phyloP scores from a whole-genome alignment of 2,329 filamentous ascomycete species.

The Zasmidium citrigriseum region DNA sequence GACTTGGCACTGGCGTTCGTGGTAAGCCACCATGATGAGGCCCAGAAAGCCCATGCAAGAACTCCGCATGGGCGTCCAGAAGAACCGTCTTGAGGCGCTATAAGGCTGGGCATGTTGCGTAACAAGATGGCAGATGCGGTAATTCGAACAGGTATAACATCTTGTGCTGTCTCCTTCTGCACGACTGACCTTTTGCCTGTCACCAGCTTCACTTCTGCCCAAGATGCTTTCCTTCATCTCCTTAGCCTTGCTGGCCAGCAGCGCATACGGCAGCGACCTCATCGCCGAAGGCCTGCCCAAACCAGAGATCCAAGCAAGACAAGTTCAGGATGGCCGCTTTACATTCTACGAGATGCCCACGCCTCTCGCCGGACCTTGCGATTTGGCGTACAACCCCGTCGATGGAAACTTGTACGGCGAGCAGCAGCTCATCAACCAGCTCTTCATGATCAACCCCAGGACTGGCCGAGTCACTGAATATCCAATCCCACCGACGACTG shows the following conservation, averaged over 20 bases:
- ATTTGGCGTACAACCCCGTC: slow-evolving; percentile 16
- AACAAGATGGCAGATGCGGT: background rate
- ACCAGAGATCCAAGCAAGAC: background rate
- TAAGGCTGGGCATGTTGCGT: background rate
- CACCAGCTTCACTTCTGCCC: background rate
- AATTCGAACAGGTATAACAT: background rate
- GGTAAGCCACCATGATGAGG: background rate
- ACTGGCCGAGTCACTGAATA: slow-evolving; percentile 15
- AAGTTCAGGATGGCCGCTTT: slow-evolving; percentile 9
- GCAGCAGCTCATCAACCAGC: slow-evolving; percentile 16
- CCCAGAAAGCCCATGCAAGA: background rate
- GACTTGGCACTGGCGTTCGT: background rate
- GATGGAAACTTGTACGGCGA: slow-evolving; percentile 14
- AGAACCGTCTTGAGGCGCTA: background rate
- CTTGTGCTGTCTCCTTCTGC: too few relatives aligned
- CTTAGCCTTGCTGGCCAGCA: background rate
- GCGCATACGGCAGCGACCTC: background rate
- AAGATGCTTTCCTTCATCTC: background rate
- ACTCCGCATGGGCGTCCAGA: background rate
- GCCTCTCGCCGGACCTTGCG: slow-evolving; percentile 16
- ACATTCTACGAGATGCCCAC: slow-evolving; percentile 17
- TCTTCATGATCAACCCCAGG: slow-evolving; percentile 15
- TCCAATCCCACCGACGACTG: slow-evolving; percentile 17
- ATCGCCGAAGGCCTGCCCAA: background rate
- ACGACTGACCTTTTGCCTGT: too few relatives aligned